Conservation (phyloP, 441 rosid genomes). For the Gossypium lobatum region DNA sequence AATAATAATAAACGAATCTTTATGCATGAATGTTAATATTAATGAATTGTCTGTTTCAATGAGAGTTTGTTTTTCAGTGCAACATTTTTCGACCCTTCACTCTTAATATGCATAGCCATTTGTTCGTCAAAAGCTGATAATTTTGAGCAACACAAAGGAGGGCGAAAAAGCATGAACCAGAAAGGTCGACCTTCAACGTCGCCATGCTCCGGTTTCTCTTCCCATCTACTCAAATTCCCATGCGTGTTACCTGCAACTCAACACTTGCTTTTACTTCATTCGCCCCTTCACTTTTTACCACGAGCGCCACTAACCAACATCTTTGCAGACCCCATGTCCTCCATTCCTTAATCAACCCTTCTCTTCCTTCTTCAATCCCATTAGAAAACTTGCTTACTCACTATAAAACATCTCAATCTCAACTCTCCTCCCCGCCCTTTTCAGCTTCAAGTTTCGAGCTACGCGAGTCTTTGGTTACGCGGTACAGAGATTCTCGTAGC, state of each 20-base stretch:
- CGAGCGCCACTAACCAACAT: constrained; percentile 1
- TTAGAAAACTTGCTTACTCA: constrained; percentile 16
- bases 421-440: not conserved
- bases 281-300: not conserved
- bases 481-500: constrained; percentile 26
- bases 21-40: not conserved
- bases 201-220: constrained; percentile 26
- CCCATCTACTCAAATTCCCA: constrained; percentile 3
- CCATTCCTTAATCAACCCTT: constrained; percentile 9
- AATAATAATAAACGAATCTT: not conserved
- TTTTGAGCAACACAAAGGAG: not conserved
- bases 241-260: constrained; percentile 6
- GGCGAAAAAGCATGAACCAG: constrained; percentile 7
- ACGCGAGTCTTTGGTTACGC: constrained; percentile 27
- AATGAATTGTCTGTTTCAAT: no score
- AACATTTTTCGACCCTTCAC: not conserved
- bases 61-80: not conserved
- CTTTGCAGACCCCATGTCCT: constrained; percentile 11
- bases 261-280: constrained; percentile 12
- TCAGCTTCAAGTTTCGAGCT: constrained; percentile 17
- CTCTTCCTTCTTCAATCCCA: constrained; percentile 22
- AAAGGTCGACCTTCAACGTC: not conserved
- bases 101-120: not conserved
- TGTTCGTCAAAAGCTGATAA: not conserved
- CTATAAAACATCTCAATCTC: constrained; percentile 18